These are phyloP conservation scores for Geosiphon pyriformis DNA, from an alignment of 192 early-diverging fungal genomes.

Conservation along the genomic window DNA sequence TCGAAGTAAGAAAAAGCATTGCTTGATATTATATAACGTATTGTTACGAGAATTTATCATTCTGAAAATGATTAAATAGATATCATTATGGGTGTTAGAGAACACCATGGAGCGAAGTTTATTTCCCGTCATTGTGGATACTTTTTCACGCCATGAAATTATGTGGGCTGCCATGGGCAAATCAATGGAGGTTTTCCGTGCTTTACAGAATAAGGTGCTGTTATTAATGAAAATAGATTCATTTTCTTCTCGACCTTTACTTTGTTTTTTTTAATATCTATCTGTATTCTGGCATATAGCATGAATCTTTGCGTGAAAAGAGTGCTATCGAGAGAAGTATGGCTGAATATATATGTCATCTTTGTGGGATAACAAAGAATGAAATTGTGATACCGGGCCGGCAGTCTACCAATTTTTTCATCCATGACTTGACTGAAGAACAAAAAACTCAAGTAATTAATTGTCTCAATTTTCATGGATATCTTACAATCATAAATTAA, in stretches of 20 bases:
- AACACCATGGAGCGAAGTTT: conserved; percentile 44
- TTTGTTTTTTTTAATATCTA: background rate
- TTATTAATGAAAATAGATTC: conserved; percentile 4
- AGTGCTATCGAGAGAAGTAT: conserved; percentile 20
- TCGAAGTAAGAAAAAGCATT: conserved; percentile 32
- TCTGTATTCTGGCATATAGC: too few relatives aligned
- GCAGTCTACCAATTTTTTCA: background rate
- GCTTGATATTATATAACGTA: background rate
- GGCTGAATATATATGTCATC: conserved; percentile 9
- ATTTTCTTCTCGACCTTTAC: background rate
- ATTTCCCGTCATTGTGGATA: conserved; percentile 44
- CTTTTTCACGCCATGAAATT: conserved; percentile 41
- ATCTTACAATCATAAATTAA: too few relatives aligned
- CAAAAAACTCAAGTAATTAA: background rate
- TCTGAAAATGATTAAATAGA: conserved; percentile 12
- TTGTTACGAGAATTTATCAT: background rate
- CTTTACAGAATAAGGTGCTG: conserved; percentile 23
- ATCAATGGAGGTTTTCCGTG: conserved; percentile 9
- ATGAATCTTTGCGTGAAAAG: conserved; percentile 19
- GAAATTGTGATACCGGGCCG: background rate
- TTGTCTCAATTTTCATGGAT: background rate
- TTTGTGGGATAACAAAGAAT: conserved; percentile 22
- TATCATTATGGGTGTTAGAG: conserved; percentile 48
- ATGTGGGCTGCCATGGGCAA: conserved; percentile 46
- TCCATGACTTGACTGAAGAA: background rate